A percentile compares a stretch with the other conserved stretches of the same genome.
These are phyloP conservation scores for Avena sativa DNA, from an alignment of 176 grass and related monocot species.

Conservation along the genomic window DNA sequence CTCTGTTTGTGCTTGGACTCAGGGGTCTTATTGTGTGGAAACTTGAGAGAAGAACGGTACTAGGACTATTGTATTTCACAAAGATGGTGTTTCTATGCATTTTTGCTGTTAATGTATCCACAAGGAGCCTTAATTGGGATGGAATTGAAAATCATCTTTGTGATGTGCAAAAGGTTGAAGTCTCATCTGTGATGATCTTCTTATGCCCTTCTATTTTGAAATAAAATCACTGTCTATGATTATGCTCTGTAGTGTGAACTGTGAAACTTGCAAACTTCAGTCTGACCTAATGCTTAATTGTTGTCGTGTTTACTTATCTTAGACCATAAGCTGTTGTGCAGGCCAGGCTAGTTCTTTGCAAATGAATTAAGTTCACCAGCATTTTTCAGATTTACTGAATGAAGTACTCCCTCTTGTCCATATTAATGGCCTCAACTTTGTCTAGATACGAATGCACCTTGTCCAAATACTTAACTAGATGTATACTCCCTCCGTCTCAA, in stretches of 20 bases:
- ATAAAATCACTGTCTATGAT: conserved; percentile 17
- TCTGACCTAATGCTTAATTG: conserved; percentile 22
- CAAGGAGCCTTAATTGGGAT: conserved; percentile 50
- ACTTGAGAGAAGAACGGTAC: conserved; percentile 53
- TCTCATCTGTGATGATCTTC: conserved; percentile 47
- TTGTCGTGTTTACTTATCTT: conserved; percentile 10
- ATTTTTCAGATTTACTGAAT: not conserved
- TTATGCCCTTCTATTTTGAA: conserved; percentile 40
- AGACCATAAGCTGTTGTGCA: not conserved
- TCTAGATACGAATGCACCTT: too few relatives aligned
- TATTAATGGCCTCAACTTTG: too few relatives aligned
- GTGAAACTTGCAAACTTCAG: conserved; percentile 3
- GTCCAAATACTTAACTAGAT: too few relatives aligned
- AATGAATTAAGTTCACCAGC: not conserved
- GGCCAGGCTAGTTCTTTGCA: conserved; percentile 5
- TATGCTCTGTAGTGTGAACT: conserved; percentile 19
- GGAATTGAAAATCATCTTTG: conserved; percentile 51
- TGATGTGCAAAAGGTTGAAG: conserved; percentile 41
- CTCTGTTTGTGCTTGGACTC: conserved; percentile 54
- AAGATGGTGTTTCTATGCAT: conserved; percentile 51
- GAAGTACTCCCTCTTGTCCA: not conserved
- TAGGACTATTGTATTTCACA: conserved; percentile 46
- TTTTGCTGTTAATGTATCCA: conserved; percentile 43
- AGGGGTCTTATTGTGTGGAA: conserved; percentile 55
- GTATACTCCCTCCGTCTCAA: too few relatives aligned